These are phyloP conservation scores for Candida fluviatilis DNA, from an alignment of 805 yeast species.

Conservation along the genomic window DNA sequence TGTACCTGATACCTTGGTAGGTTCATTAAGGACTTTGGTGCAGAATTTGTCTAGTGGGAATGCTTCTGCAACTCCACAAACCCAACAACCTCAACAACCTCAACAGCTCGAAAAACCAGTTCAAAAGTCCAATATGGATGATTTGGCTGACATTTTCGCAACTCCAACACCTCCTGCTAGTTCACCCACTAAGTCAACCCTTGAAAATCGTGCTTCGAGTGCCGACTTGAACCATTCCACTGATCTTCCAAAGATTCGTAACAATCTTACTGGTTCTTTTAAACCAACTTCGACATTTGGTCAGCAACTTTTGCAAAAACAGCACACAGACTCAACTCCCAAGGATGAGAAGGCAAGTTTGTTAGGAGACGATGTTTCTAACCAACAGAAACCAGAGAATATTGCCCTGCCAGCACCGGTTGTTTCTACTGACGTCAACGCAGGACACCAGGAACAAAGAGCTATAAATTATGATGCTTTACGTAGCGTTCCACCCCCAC, in stretches of 20 bases:
- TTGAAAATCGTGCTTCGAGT: constrained; percentile 26
- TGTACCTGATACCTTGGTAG: constrained; percentile 62
- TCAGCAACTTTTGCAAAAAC: constrained; percentile 50
- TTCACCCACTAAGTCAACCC: constrained; percentile 12
- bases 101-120: constrained; percentile 19
- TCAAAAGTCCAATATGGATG: constrained; percentile 53
- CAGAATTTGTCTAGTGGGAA: constrained; percentile 6
- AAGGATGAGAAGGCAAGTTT: constrained; percentile 21
- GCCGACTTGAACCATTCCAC: constrained; percentile 26
- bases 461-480: constrained; percentile 48
- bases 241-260: constrained; percentile 31
- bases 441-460: constrained; percentile 18
- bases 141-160: constrained; percentile 51
- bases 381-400: constrained; percentile 4
- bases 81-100: constrained; percentile 4
- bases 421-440: constrained; percentile 10
- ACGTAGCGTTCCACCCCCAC: constrained; percentile 45
- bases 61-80: constrained; percentile 2
- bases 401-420: constrained; percentile 10
- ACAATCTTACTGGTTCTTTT: constrained; percentile 43
- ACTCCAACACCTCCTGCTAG: constrained; percentile 22
- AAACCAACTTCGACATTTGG: constrained; percentile 87
- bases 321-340: constrained; percentile 10
- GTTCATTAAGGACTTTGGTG: constrained; percentile 17
- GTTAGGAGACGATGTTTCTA: constrained; percentile 32